Conservation (phyloP, 2,329 filamentous ascomycete species). For the Venturia oleaginea region DNA sequence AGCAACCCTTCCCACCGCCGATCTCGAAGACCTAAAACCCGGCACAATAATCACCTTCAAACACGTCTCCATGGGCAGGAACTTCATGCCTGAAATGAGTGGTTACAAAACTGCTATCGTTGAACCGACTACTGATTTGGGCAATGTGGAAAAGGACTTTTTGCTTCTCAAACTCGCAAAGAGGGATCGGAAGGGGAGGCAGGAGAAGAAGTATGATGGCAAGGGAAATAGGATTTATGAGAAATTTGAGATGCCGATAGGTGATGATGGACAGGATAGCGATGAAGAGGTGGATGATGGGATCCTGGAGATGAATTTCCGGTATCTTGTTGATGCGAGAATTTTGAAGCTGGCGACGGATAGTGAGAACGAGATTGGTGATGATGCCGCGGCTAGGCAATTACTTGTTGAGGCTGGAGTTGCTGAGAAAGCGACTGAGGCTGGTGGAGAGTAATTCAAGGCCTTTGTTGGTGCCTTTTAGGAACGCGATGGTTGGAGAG, state of each 20-base stretch:
- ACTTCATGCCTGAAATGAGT: slow-evolving; percentile 57
- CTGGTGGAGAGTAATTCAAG: background rate
- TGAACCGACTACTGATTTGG: slow-evolving; percentile 47
- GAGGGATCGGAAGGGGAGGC: slow-evolving; percentile 54
- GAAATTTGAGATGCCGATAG: slow-evolving; percentile 61
- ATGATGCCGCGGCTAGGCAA: background rate
- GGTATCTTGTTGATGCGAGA: slow-evolving; percentile 59
- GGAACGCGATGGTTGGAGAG: no score
- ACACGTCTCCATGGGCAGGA: slow-evolving; percentile 52
- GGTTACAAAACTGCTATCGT: slow-evolving; percentile 55
- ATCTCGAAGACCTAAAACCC: slow-evolving; percentile 37
- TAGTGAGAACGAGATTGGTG: background rate
- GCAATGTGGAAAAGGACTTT: slow-evolving; percentile 40
- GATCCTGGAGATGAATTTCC: slow-evolving; percentile 49
- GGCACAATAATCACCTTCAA: slow-evolving; percentile 65
- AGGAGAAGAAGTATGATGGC: slow-evolving; percentile 51
- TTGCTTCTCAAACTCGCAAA: slow-evolving; percentile 59
- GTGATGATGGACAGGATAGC: slow-evolving; percentile 27
- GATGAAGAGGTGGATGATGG: slow-evolving; percentile 46
- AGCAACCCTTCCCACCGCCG: slow-evolving; percentile 43
- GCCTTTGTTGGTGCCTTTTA: no score
- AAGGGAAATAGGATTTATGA: slow-evolving; percentile 66
- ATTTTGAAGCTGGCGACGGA: slow-evolving; percentile 27
- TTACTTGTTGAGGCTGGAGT: background rate
- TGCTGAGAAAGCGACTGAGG: background rate